Evolutionary conservation across 2,329 filamentous ascomycete genomes (phyloP).

Genomic region (Nemania sp.): DNA sequence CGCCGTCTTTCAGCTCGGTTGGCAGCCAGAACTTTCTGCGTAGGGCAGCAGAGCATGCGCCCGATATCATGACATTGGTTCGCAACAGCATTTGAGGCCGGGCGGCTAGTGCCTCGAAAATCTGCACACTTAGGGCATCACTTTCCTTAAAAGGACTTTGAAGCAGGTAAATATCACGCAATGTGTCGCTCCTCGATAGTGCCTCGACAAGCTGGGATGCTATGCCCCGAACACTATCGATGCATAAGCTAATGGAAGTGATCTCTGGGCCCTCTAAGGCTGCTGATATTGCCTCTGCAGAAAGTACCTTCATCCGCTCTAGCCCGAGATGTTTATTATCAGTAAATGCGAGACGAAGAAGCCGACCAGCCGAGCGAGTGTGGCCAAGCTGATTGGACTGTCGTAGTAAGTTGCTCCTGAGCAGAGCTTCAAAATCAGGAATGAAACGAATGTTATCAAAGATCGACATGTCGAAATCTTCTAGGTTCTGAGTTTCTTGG

Average conservation of each 20-base stretch:
- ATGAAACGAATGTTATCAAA: background rate
- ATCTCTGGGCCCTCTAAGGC: background rate
- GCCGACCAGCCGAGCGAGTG: background rate
- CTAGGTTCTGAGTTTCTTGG: background rate
- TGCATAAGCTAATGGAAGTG: constrained; percentile 23
- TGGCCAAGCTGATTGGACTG: background rate
- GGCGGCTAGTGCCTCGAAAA: constrained; percentile 8
- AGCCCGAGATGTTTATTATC: background rate
- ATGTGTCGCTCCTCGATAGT: constrained; percentile 1
- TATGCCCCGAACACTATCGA: constrained; percentile 21
- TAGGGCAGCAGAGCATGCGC: constrained; percentile 23
- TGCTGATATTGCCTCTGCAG: background rate
- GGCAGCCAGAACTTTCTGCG: constrained; percentile 19
- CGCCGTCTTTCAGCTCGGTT: background rate
- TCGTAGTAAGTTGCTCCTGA: background rate
- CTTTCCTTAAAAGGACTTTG: constrained; percentile 17
- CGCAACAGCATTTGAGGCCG: constrained; percentile 13
- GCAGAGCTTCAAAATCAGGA: background rate
- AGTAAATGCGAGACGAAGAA: background rate
- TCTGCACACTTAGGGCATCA: constrained; percentile 2
- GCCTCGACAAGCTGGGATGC: constrained; percentile 18
- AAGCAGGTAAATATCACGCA: constrained; percentile 18
- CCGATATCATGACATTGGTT: constrained; percentile 10
- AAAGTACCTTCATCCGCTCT: background rate
- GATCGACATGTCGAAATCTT: background rate